Evolutionary conservation across 2,329 filamentous ascomycete genomes (phyloP), one percentile per base, ranked within the genome.

Genomic region (Aureobasidium sp.): DNA sequence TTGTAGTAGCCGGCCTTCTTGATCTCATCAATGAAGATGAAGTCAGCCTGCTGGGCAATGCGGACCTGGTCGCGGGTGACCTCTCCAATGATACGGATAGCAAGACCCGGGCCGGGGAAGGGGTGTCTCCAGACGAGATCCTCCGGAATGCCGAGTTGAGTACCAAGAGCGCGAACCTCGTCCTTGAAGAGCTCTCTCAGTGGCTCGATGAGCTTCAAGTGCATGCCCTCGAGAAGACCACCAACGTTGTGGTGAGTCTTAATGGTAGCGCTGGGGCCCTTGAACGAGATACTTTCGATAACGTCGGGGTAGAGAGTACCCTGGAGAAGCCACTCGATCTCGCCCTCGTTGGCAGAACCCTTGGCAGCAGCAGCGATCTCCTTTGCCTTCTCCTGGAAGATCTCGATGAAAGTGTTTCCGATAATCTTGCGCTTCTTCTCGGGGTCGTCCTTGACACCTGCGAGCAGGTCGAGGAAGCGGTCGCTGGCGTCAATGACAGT

Each of bases 401-500:
- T 77, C 67, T 91, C 88, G 66, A 91, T 91, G 73, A 91, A 89
- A 27, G 83, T 89, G 65, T 81, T 83, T 61, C 91, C 92, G 64
- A 97, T 97, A 68, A 97, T 86, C 77, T 96, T 96, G 61, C 92
- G 82, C 81, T 96, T 97, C 71, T 83, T 83, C 76, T 97, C 92
- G 0, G 93, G 92, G 61, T 89, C 78, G 57, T 78, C 90, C 0
- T 77, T 78, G 30, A 96, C 84, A 21, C 91, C 93, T 66, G 84
- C 82, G 1, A 97, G 84, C 29, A 85, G 81, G 34, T 78, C 77
- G n/a, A 97, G 79, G 79, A 97, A 97, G 30, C 83, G 78, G 64
- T 95, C 81, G 10, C 82, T 82, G 0, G 85, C 91, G 71, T 97
- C 89, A 2, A 95, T 85, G 32, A 97, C 87, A 0, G 90, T 96